Evolutionary conservation across 1,284 basidiomycete species (phyloP).

Genomic region (Ustilago loliicola): DNA sequence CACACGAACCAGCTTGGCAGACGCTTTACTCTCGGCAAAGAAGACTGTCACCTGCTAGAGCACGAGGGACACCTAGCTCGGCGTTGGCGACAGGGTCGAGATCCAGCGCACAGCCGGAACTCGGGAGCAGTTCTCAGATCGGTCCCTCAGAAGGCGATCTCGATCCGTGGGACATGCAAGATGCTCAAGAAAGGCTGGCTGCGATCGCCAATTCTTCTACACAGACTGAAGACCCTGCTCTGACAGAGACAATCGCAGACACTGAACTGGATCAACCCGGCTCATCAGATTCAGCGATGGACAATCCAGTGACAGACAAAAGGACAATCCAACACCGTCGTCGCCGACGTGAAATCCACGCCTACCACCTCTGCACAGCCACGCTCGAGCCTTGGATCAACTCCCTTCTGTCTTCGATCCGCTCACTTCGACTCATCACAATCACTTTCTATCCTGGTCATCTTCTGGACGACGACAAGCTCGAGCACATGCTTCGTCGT

Average conservation of each 20-base stretch:
- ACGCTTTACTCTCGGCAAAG: constrained; percentile 41
- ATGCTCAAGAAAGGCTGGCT: constrained; percentile 44
- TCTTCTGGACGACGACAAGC: constrained; percentile 54
- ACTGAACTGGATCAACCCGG: background rate
- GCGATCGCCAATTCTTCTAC: constrained; percentile 18
- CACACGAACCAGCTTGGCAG: constrained; percentile 47
- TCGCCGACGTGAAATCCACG: constrained; percentile 36
- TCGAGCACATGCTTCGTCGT: constrained; percentile 51
- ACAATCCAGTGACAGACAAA: no score
- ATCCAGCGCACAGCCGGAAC: background rate
- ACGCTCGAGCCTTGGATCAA: constrained; percentile 52
- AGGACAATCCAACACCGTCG: background rate
- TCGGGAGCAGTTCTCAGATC: background rate
- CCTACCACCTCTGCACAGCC: constrained; percentile 49
- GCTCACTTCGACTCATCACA: constrained; percentile 41
- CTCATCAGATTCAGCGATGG: background rate
- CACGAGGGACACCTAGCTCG: background rate
- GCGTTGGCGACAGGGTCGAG: background rate
- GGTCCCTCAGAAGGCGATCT: constrained; percentile 49
- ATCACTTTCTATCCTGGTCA: constrained; percentile 53
- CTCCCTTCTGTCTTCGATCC: constrained; percentile 32
- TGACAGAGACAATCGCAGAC: background rate
- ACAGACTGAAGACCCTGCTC: background rate
- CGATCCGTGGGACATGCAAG: constrained; percentile 54
- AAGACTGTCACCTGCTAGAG: constrained; percentile 1